Evolutionary conservation across 1,284 basidiomycete species (phyloP).

Genomic region (Austroboletus niveus): DNA sequence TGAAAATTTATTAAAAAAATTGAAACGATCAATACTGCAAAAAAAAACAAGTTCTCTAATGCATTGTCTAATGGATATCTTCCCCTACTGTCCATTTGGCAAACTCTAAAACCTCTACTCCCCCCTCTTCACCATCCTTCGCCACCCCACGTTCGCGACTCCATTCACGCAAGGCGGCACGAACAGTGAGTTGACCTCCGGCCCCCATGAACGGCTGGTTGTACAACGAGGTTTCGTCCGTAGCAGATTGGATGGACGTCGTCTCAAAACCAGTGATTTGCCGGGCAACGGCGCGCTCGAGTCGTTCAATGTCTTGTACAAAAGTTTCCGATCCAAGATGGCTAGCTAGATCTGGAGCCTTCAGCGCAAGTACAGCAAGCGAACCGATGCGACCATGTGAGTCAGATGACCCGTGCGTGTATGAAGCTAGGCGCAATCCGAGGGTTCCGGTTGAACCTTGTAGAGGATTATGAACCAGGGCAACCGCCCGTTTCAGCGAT

Average conservation of each 20-base stretch:
- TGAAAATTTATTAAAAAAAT: too few relatives aligned
- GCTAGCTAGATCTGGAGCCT: conserved; percentile 43
- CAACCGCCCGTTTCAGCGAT: conserved; percentile 69
- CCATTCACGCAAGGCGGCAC: conserved; percentile 69
- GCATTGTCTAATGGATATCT: conserved; percentile 8
- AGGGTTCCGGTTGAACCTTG: conserved; percentile 37
- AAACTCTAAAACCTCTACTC: conserved; percentile 60
- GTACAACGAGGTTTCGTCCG: conserved; percentile 67
- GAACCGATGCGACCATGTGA: conserved; percentile 70
- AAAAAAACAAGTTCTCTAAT: neutral
- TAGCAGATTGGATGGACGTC: conserved; percentile 46
- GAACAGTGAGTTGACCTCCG: conserved; percentile 54
- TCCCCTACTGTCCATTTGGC: conserved; percentile 68
- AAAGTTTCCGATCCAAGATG: conserved; percentile 47
- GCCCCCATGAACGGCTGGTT: conserved; percentile 84
- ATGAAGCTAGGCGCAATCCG: conserved; percentile 71
- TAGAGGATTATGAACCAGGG: conserved; percentile 63
- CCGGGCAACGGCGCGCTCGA: conserved; percentile 77
- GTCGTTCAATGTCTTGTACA: conserved; percentile 52
- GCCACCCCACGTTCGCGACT: conserved; percentile 51
- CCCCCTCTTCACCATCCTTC: conserved; percentile 41
- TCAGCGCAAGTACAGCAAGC: conserved; percentile 63
- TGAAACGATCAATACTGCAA: neutral
- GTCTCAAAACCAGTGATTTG: conserved; percentile 89
- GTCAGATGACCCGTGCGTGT: conserved; percentile 68